Percentiles rank a stretch among this genome's conserved stretches.
Conservation (phyloP, 176 grass and related monocot species). For the Canna indica region DNA sequence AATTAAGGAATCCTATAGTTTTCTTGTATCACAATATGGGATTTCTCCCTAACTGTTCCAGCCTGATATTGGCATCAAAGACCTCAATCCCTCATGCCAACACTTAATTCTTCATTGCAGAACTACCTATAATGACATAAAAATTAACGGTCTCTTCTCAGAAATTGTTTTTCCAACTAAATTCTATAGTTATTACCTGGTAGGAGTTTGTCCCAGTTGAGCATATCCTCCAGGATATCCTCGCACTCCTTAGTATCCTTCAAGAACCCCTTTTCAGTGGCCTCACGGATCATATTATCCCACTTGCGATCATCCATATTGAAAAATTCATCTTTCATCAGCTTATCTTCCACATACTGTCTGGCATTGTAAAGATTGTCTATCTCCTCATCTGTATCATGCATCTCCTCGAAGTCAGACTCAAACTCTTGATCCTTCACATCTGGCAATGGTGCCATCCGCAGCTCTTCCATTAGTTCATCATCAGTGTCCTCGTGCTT, state of each 20-base stretch:
- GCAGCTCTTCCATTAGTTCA: slow-evolving; percentile 51
- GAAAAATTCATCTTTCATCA: slow-evolving; percentile 45
- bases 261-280: slow-evolving; percentile 31
- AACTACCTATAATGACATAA: neutral
- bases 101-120: neutral
- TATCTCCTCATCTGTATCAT: slow-evolving; percentile 60
- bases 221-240: slow-evolving; percentile 86
- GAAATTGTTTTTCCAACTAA: neutral
- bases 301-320: slow-evolving; percentile 71
- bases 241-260: slow-evolving; percentile 67
- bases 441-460: slow-evolving; percentile 26
- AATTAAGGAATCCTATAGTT: neutral
- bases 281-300: slow-evolving; percentile 45
- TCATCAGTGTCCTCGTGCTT: slow-evolving; percentile 46
- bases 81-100: too few relatives aligned
- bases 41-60: too few relatives aligned
- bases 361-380: slow-evolving; percentile 71
- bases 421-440: slow-evolving; percentile 46
- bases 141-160: neutral
- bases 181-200: slow-evolving; percentile 37
- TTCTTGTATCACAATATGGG: neutral
- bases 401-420: slow-evolving; percentile 45
- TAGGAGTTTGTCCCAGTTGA: slow-evolving; percentile 62
- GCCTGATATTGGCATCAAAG: too few relatives aligned
- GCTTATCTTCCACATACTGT: slow-evolving; percentile 69